Evolutionary conservation across 805 yeast genomes (phyloP).

Genomic region (Kuraishia piskuri): DNA sequence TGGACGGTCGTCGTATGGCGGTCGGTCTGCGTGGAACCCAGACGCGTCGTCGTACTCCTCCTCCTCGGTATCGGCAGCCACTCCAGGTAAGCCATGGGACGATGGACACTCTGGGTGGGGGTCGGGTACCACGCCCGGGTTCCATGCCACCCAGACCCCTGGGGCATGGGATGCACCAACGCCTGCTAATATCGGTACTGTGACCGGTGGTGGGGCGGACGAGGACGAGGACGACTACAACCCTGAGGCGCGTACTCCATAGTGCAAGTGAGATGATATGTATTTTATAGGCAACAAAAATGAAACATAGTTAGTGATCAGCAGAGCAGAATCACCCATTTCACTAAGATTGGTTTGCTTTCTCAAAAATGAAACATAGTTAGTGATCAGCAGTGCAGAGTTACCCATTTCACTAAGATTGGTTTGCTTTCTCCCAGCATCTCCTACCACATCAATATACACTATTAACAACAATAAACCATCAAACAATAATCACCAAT

Average conservation of each 20-base stretch:
- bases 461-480: too few species aligned
- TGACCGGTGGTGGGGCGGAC: background rate
- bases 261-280: background rate
- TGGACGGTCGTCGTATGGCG: conserved; percentile 31
- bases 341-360: too few species aligned
- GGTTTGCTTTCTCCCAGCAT: too few species aligned
- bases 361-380: too few species aligned
- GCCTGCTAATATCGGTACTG: conserved; percentile 20
- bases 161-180: conserved; percentile 42
- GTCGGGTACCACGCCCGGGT: conserved; percentile 26
- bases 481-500: too few species aligned
- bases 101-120: conserved; percentile 31
- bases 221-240: conserved; percentile 17
- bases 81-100: conserved; percentile 31
- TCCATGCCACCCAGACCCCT: conserved; percentile 23
- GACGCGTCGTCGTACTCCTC: conserved; percentile 16
- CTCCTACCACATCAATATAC: too few species aligned
- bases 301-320: too few species aligned
- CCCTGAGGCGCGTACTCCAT: conserved; percentile 6
- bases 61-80: conserved; percentile 14
- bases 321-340: too few species aligned
- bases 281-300: background rate
- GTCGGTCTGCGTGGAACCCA: conserved; percentile 34
- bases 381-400: too few species aligned
- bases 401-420: too few species aligned